Evolutionary conservation across 768 basidiomycete genomes (phyloP).

Genomic region (Russula abietina): DNA sequence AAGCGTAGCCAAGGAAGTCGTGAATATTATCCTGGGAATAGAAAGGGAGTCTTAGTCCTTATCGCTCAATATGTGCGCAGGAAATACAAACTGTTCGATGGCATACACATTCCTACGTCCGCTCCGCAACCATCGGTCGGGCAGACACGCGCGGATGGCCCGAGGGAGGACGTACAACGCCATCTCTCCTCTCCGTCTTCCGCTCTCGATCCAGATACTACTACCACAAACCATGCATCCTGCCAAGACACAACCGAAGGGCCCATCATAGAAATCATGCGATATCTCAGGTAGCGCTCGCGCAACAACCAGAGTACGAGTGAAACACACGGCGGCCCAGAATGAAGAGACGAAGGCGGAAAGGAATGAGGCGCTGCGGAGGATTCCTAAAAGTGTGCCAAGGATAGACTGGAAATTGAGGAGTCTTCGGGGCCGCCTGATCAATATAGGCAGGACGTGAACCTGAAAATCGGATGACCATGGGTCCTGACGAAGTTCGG

Average conservation of each 20-base stretch:
- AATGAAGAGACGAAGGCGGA: slow-evolving; percentile 64
- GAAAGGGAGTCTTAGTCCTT: slow-evolving; percentile 2
- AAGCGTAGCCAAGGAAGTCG: slow-evolving; percentile 58
- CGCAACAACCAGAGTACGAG: slow-evolving; percentile 59
- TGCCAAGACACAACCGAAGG: slow-evolving; percentile 57
- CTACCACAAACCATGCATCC: slow-evolving; percentile 66
- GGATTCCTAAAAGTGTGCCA: slow-evolving; percentile 41
- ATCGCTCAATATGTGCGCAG: neutral
- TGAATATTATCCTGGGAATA: slow-evolving; percentile 46
- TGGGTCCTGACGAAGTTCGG: neutral
- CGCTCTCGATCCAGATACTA: slow-evolving; percentile 76
- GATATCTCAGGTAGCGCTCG: slow-evolving; percentile 59
- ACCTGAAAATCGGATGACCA: slow-evolving; percentile 39
- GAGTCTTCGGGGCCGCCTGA: slow-evolving; percentile 52
- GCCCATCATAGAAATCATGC: slow-evolving; percentile 77
- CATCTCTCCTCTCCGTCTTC: slow-evolving; percentile 67
- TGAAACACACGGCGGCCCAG: slow-evolving; percentile 65
- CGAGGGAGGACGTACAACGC: slow-evolving; percentile 71
- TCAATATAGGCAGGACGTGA: slow-evolving; percentile 60
- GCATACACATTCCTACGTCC: slow-evolving; percentile 37
- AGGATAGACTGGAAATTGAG: slow-evolving; percentile 40
- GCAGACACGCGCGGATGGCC: slow-evolving; percentile 59
- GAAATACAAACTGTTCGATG: slow-evolving; percentile 48
- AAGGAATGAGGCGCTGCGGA: slow-evolving; percentile 67
- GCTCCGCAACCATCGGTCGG: slow-evolving; percentile 46